Evolutionary conservation across 1,139 yeast genomes (phyloP), one percentile per base, ranked within the genome.

Genomic region (Debaryomyces subglobosus): DNA sequence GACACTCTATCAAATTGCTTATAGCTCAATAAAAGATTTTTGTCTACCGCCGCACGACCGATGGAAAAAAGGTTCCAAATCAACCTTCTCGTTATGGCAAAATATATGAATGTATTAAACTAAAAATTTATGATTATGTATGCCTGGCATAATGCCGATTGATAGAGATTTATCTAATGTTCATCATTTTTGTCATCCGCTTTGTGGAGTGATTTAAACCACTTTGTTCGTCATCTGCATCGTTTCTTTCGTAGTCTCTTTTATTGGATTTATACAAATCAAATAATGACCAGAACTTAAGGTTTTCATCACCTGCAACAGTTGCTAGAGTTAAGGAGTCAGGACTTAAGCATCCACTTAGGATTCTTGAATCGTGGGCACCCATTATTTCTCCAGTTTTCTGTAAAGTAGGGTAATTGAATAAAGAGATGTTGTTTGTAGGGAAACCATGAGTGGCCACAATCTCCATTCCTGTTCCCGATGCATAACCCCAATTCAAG

Each of bases 391-490:
- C 96, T 8, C 96, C 97, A 9, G 94, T 91, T 65, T 89, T 89
- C 58, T 87, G 90, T 55, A 89, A 75, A 1, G 92, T 83, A 10
- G 96, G 97, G 64, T 89, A 91, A 52, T 90, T 85, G 78, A 91
- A 94, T 45, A 94, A 77, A 9, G 92, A 80, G 33, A 95, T 82
- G 58, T 88, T 84, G 62, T 94, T 94, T 50, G 88, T 84, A 23
- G 99, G 98, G 66, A 82, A 89, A 1, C 99, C 99, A 61, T 95
- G 97, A 4, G 97, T 88, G 4, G 97, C 95, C 1, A 88, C 96
- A 44, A 95, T 82, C 68, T 95, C 99, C 64, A 82, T 79, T 4
- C 89, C 90, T 47, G 85, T 82, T 1, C 85, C 89, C 58, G 78
- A 69, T 12, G 87, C 79, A 48, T 82, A 80, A 4, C 97, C 96